Evolutionary conservation across 495 filamentous ascomycete species (phyloP).

Genomic region (Diplogelasinospora grovesii): DNA sequence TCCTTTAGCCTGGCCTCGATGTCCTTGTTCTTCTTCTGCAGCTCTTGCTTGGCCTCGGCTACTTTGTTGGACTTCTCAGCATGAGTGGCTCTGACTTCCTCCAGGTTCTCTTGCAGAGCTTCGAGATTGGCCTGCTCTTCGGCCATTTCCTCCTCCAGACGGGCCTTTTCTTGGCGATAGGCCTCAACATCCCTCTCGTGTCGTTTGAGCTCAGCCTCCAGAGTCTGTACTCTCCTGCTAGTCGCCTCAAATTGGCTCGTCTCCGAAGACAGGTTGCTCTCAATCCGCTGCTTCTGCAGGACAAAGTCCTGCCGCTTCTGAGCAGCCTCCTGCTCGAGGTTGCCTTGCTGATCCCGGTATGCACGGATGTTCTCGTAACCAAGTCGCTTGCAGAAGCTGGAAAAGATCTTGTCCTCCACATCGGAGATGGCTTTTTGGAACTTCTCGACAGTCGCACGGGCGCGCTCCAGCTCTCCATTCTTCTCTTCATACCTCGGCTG

Average conservation of each 20-base stretch:
- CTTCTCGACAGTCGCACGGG: constrained; percentile 56
- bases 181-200: constrained; percentile 59
- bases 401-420: constrained; percentile 86
- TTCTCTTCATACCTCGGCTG: constrained; percentile 74
- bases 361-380: constrained; percentile 84
- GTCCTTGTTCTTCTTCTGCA: constrained; percentile 74
- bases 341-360: constrained; percentile 90
- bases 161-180: constrained; percentile 65
- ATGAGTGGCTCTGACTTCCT: constrained; percentile 57
- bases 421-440: constrained; percentile 71
- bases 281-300: constrained; percentile 71
- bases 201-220: constrained; percentile 59
- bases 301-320: constrained; percentile 82
- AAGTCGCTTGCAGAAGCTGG: constrained; percentile 76
- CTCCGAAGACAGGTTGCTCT: constrained; percentile 75
- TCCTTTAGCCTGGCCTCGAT: constrained; percentile 74
- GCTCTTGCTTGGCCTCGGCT: constrained; percentile 70
- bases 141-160: constrained; percentile 66
- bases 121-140: constrained; percentile 70
- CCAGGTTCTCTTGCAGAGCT: constrained; percentile 62
- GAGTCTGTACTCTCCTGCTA: constrained; percentile 56
- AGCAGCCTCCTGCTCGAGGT: constrained; percentile 77
- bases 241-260: constrained; percentile 60
- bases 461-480: constrained; percentile 56
- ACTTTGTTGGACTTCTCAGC: constrained; percentile 67